Conservation (phyloP, 2,329 filamentous ascomycete species). For the Drechslerella dactyloides region DNA sequence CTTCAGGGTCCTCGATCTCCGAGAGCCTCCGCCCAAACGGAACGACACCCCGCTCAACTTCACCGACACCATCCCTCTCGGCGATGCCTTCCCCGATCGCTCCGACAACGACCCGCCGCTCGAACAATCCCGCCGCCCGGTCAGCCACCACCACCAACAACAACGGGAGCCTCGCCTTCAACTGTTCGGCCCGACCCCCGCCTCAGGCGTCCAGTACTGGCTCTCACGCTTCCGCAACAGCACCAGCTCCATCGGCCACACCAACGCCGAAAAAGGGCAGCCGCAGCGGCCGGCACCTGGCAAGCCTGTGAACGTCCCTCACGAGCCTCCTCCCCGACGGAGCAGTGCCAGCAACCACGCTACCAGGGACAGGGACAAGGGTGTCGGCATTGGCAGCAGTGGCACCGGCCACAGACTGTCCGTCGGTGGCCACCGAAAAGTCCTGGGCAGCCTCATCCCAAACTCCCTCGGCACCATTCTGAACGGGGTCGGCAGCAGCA, state of each 20-base stretch:
- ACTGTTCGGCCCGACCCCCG: neutral
- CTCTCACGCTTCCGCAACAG: constrained; percentile 21
- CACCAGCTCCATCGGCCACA: neutral
- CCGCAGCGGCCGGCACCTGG: neutral
- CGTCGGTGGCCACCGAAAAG: constrained; percentile 9
- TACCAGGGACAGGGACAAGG: neutral
- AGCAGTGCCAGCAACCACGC: constrained; percentile 4
- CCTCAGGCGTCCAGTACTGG: constrained; percentile 15
- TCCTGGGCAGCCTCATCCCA: constrained; percentile 25
- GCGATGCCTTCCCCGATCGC: neutral
- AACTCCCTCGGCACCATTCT: constrained; percentile 30
- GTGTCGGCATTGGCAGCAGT: constrained; percentile 6
- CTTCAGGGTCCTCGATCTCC: constrained; percentile 22
- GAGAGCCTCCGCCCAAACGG: constrained; percentile 44
- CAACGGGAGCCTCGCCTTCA: neutral
- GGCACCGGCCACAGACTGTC: constrained; percentile 13
- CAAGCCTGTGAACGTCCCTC: constrained; percentile 26
- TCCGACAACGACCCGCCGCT: neutral
- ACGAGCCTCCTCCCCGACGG: constrained; percentile 5
- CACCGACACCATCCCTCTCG: constrained; percentile 7
- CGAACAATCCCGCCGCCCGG: neutral
- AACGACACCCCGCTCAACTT: constrained; percentile 46
- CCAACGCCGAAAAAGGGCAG: constrained; percentile 1
- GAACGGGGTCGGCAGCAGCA: constrained; percentile 7
- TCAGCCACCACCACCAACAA: too few species aligned